phyloP scores from a whole-genome alignment of 805 yeast genomes.

The Candida orba region DNA sequence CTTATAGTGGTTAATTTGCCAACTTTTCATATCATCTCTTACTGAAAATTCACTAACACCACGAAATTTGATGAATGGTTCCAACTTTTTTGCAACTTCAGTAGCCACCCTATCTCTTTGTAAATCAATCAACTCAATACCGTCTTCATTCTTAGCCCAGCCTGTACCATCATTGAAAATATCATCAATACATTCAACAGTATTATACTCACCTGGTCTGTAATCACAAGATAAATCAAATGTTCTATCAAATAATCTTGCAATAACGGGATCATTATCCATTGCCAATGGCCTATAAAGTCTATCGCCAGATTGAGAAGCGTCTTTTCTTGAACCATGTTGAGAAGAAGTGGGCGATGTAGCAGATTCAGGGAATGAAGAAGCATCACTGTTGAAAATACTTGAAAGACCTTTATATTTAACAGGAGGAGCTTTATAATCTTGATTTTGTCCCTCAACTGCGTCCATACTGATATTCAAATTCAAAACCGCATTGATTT shows the following conservation, averaged over 20 bases:
- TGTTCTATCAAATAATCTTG: conserved; percentile 43
- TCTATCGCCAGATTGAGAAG: not conserved
- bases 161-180: conserved; percentile 69
- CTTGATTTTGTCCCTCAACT: conserved; percentile 34
- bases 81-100: not conserved
- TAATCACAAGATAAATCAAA: conserved; percentile 58
- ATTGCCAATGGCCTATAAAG: conserved; percentile 13
- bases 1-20: conserved; percentile 22
- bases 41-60: conserved; percentile 3
- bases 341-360: conserved; percentile 4
- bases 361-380: conserved; percentile 10
- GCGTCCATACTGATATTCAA: conserved; percentile 46
- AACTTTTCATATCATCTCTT: conserved; percentile 31
- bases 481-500: conserved; percentile 73
- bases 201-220: conserved; percentile 49
- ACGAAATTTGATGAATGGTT: not conserved
- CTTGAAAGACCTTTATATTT: conserved; percentile 44
- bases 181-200: conserved; percentile 68
- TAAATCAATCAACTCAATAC: conserved; percentile 33
- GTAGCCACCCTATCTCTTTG: conserved; percentile 9
- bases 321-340: conserved; percentile 1
- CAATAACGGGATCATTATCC: conserved; percentile 41
- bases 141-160: conserved; percentile 47
- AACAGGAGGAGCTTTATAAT: conserved; percentile 36
- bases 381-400: conserved; percentile 23